Conservation (phyloP, 2,329 filamentous ascomycete genomes). For the Sarocladiaceae sp. region DNA sequence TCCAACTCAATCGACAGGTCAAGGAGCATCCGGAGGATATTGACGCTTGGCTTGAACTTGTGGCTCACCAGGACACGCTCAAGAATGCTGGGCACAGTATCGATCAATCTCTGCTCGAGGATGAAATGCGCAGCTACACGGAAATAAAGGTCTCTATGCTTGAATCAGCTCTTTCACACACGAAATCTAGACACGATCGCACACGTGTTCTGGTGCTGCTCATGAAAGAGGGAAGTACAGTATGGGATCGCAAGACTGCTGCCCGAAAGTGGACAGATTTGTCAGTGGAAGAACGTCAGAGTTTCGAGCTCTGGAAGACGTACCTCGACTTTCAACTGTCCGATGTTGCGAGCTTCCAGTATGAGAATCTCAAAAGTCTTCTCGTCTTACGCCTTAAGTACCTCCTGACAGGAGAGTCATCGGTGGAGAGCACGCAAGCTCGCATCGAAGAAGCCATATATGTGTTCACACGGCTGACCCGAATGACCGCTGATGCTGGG, state of each 20-base stretch:
- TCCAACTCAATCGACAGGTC: constrained; percentile 59
- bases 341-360: constrained; percentile 61
- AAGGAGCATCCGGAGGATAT: constrained; percentile 64
- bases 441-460: constrained; percentile 46
- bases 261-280: constrained; percentile 60
- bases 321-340: constrained; percentile 72
- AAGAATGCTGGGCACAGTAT: constrained; percentile 45
- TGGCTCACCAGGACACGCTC: constrained; percentile 70
- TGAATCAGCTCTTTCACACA: constrained; percentile 66
- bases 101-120: constrained; percentile 44
- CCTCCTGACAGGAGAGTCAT: constrained; percentile 11
- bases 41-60: constrained; percentile 72
- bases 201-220: constrained; percentile 62
- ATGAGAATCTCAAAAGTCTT: constrained; percentile 57
- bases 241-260: constrained; percentile 66
- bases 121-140: constrained; percentile 65
- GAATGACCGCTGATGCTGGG: constrained; percentile 71
- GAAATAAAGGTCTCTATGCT: constrained; percentile 79
- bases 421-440: neutral
- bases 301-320: constrained; percentile 64
- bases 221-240: constrained; percentile 67
- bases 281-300: constrained; percentile 19
- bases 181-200: constrained; percentile 40
- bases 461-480: constrained; percentile 68
- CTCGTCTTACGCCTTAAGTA: constrained; percentile 49